Conservation (phyloP, 495 filamentous ascomycete genomes). For the Zalerion maritima region DNA sequence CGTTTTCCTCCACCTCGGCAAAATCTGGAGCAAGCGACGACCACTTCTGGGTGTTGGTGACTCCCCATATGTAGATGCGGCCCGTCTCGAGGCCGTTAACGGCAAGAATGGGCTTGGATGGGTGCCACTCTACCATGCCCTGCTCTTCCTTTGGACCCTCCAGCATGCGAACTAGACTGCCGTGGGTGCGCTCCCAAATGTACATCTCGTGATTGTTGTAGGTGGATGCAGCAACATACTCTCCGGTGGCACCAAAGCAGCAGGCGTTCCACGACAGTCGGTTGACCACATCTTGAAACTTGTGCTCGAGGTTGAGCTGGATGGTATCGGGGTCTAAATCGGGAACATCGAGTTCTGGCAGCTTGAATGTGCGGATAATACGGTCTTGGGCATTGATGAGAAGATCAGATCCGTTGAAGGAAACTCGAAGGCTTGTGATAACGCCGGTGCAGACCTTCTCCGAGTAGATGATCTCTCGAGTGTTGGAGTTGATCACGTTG, state of each 20-base stretch:
- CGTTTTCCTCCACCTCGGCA: conserved; percentile 93
- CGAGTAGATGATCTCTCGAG: conserved; percentile 67
- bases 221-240: conserved; percentile 84
- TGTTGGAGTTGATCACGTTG: conserved; percentile 77
- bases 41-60: conserved; percentile 86
- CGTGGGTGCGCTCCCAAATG: conserved; percentile 89
- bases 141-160: conserved; percentile 93
- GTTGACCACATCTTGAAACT: conserved; percentile 96
- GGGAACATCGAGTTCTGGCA: conserved; percentile 34
- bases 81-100: conserved; percentile 84
- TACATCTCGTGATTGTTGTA: conserved; percentile 97
- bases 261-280: conserved; percentile 90
- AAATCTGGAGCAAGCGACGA: conserved; percentile 94
- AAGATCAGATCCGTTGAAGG: conserved; percentile 67
- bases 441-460: conserved; percentile 74
- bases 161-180: conserved; percentile 89
- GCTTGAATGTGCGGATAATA: conserved; percentile 74
- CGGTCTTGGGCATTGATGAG: conserved; percentile 85
- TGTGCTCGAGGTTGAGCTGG: conserved; percentile 85
- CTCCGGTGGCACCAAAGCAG: conserved; percentile 80
- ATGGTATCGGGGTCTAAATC: conserved; percentile 55
- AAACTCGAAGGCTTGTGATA: conserved; percentile 74
- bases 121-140: conserved; percentile 94
- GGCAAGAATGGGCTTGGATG: conserved; percentile 69
- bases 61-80: conserved; percentile 83